Evolutionary conservation across 352 stramenopile genomes (phyloP), one percentile per base, ranked within the genome.

Genomic region (Globisporangium nunn): DNA sequence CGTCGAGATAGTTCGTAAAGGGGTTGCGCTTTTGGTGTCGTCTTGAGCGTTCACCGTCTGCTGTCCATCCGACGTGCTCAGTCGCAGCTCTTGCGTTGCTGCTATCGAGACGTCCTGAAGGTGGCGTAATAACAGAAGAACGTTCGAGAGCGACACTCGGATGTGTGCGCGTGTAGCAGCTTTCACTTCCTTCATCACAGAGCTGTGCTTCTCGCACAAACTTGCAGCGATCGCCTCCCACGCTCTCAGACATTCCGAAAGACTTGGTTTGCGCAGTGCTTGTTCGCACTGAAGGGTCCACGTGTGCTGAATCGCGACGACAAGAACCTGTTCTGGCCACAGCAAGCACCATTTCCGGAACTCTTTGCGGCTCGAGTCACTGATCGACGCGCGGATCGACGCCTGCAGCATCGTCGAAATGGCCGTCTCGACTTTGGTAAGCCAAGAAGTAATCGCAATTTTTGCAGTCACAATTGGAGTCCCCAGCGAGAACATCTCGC

Each of bases 311-410:
- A 90, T 71, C 18, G 77, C 74, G 14, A 66, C 63, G n/a, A 81
- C 17, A 4, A 93, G 28, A 0, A 86, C 75, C 64, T 93, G 83
- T 31, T 93, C 83, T 0, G 83, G 78, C 83, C 83, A 93, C 5
- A 88, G 61, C 5, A 89, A 47, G 41, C 75, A 88, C 83, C 83
- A 93, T 39, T 93, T 93, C 0, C 80, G 78, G 58, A 93, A 93
- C 33, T 90, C 83, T 57, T 93, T 91, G 4, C 79, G 72, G 18
- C 66, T 56, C n/a, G 78, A 61, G 58, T 93, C 83, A 11, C 65
- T 83, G 12, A 81, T 68, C 15, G 83, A 72, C 2, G 78, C 77
- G 3, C 81, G 76, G 5, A 85, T 72, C 6, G 71, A 85, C 4
- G 82, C 83, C 39, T 93, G 81, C 0, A 93, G 41, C 3, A 88